phyloP scores from a whole-genome alignment of 2,329 filamentous ascomycete genomes.

The Ascochyta viciae-villosae region DNA sequence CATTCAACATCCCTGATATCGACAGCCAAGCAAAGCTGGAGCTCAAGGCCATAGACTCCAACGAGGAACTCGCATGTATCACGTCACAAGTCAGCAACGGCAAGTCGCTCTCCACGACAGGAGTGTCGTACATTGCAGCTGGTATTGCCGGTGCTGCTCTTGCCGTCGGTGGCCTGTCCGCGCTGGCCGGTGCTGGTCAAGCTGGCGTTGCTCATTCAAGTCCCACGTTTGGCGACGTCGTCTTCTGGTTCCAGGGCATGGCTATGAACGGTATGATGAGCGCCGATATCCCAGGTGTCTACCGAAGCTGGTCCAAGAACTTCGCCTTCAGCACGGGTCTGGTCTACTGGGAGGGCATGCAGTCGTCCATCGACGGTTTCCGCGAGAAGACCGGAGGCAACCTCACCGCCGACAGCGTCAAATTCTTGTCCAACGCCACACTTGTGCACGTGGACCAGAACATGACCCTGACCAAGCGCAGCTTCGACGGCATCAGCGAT shows the following conservation, averaged over 20 bases:
- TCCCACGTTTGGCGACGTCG: conserved; percentile 83
- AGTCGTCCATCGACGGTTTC: conserved; percentile 84
- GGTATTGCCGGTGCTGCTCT: conserved; percentile 87
- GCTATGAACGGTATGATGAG: conserved; percentile 97
- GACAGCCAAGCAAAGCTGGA: conserved; percentile 82
- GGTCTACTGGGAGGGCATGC: conserved; percentile 81
- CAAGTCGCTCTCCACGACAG: conserved; percentile 77
- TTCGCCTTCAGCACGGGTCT: conserved; percentile 91
- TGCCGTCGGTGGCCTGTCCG: conserved; percentile 73
- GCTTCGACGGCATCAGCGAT: conserved; percentile 45
- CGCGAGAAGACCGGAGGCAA: conserved; percentile 83
- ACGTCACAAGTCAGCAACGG: conserved; percentile 84
- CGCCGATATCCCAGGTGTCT: conserved; percentile 84
- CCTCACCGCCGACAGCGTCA: conserved; percentile 78
- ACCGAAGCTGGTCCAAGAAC: conserved; percentile 89
- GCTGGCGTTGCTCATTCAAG: conserved; percentile 67
- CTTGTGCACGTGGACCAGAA: conserved; percentile 72
- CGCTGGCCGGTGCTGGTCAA: conserved; percentile 64
- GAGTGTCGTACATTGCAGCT: conserved; percentile 82
- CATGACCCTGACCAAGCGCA: conserved; percentile 63
- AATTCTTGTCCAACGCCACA: conserved; percentile 76
- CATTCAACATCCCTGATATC: conserved; percentile 89
- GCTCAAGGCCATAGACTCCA: conserved; percentile 68
- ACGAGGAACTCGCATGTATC: conserved; percentile 78
- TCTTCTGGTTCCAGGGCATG: conserved; percentile 91